A percentile compares a stretch with the other conserved stretches of the same genome.
phyloP scores from a whole-genome alignment of 106 monocot species.

The Acorus calamus region DNA sequence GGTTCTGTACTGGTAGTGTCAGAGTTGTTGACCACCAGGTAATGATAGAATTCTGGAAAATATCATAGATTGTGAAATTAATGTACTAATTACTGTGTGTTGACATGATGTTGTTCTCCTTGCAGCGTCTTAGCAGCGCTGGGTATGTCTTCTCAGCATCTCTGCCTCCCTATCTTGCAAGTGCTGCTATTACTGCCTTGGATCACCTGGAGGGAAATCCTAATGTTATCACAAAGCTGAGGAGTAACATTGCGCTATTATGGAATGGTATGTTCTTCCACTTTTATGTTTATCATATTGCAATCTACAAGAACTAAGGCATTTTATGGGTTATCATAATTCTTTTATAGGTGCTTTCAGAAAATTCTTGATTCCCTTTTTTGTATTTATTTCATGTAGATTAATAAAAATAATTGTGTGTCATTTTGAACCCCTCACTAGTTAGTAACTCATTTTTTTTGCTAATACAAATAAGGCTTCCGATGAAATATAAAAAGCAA shows the following conservation, averaged over 20 bases:
- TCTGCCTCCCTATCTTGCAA: constrained; percentile 85
- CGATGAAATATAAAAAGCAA: too few species aligned
- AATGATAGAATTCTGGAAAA: neutral
- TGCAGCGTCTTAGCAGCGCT: constrained; percentile 81
- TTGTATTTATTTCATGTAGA: too few species aligned
- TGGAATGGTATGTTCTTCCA: constrained; percentile 29
- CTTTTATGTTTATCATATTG: too few species aligned
- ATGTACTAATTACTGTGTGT: neutral
- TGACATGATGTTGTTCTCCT: neutral
- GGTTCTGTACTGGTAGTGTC: constrained; percentile 88
- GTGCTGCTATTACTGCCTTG: constrained; percentile 65
- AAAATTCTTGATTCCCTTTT: too few species aligned
- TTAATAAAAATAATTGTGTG: too few species aligned
- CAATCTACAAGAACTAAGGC: too few species aligned
- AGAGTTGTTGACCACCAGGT: constrained; percentile 98
- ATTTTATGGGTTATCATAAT: too few species aligned
- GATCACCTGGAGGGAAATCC: constrained; percentile 72
- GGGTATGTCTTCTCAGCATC: constrained; percentile 96
- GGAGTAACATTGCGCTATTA: constrained; percentile 43
- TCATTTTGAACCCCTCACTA: too few species aligned
- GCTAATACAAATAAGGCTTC: too few species aligned
- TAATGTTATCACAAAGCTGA: constrained; percentile 37
- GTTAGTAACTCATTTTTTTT: too few species aligned
- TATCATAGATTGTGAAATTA: neutral
- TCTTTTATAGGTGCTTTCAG: too few species aligned